phyloP scores from a whole-genome alignment of 108 stramenopile genomes.

The Fragilaria crotonensis region DNA sequence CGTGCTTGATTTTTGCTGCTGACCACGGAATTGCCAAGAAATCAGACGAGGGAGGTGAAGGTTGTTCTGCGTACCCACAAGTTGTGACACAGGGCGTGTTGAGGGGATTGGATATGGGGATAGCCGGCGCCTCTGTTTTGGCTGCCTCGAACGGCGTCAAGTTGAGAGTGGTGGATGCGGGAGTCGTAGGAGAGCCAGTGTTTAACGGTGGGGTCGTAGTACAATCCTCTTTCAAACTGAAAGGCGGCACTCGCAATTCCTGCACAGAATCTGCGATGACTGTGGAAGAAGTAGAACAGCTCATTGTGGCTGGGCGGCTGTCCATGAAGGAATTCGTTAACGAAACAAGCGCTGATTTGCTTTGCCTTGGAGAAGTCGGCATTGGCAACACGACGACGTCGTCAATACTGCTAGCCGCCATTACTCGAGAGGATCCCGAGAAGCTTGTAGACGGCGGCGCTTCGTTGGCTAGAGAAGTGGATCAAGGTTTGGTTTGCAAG shows the following conservation, averaged over 20 bases:
- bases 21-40: slow-evolving; percentile 69
- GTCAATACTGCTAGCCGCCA: slow-evolving; percentile 44
- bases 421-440: slow-evolving; percentile 30
- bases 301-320: slow-evolving; percentile 31
- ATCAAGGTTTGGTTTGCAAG: slow-evolving; percentile 29
- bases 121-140: slow-evolving; percentile 61
- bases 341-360: slow-evolving; percentile 14
- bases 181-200: slow-evolving; percentile 28
- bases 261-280: slow-evolving; percentile 61
- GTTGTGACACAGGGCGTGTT: slow-evolving; percentile 53
- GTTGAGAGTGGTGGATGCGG: slow-evolving; percentile 65
- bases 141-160: slow-evolving; percentile 34
- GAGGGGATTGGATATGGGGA: slow-evolving; percentile 36
- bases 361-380: slow-evolving; percentile 75
- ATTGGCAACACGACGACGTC: slow-evolving; percentile 82
- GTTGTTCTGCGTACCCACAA: slow-evolving; percentile 66
- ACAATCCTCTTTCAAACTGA: slow-evolving; percentile 22
- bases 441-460: slow-evolving; percentile 60
- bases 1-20: slow-evolving; percentile 65
- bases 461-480: slow-evolving; percentile 35
- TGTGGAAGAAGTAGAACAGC: slow-evolving; percentile 32
- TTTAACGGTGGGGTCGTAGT: slow-evolving; percentile 21
- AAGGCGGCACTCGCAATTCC: slow-evolving; percentile 50
- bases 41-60: slow-evolving; percentile 47
- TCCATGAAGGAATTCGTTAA: slow-evolving; percentile 18